phyloP scores from a whole-genome alignment of 1,284 basidiomycete genomes.

The Hemileia vastatrix region DNA sequence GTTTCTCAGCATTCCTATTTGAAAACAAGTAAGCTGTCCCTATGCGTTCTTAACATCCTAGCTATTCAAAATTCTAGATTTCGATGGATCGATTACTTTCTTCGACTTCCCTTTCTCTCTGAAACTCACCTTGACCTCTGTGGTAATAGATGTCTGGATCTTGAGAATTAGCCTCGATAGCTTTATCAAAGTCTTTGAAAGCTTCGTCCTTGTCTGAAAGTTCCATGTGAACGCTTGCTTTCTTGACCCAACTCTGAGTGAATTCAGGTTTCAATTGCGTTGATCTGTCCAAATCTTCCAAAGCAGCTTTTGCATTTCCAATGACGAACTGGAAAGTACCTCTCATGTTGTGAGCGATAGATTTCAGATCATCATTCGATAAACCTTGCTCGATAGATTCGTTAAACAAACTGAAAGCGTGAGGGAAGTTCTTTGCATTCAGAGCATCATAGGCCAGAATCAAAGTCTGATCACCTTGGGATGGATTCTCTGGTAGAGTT shows the following conservation, averaged over 20 bases:
- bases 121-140: constrained; percentile 71
- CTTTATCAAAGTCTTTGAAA: constrained; percentile 83
- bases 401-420: constrained; percentile 67
- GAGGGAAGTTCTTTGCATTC: constrained; percentile 70
- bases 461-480: constrained; percentile 76
- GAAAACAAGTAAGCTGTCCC: too few relatives aligned
- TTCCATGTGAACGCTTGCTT: constrained; percentile 96
- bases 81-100: too few relatives aligned
- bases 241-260: constrained; percentile 89
- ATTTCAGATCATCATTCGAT: constrained; percentile 59
- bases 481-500: constrained; percentile 62
- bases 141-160: constrained; percentile 99
- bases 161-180: constrained; percentile 67
- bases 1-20: too few relatives aligned
- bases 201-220: constrained; percentile 60
- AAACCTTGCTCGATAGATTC: constrained; percentile 82
- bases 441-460: constrained; percentile 71
- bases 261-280: constrained; percentile 63
- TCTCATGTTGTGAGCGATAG: constrained; percentile 82
- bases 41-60: too few relatives aligned
- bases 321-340: constrained; percentile 97
- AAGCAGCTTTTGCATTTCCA: constrained; percentile 70
- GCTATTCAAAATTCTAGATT: too few relatives aligned
- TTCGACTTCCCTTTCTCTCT: too few relatives aligned
- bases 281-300: constrained; percentile 70